Conservation (phyloP, 1,284 basidiomycete genomes). For the Sporisorium graminicola region DNA sequence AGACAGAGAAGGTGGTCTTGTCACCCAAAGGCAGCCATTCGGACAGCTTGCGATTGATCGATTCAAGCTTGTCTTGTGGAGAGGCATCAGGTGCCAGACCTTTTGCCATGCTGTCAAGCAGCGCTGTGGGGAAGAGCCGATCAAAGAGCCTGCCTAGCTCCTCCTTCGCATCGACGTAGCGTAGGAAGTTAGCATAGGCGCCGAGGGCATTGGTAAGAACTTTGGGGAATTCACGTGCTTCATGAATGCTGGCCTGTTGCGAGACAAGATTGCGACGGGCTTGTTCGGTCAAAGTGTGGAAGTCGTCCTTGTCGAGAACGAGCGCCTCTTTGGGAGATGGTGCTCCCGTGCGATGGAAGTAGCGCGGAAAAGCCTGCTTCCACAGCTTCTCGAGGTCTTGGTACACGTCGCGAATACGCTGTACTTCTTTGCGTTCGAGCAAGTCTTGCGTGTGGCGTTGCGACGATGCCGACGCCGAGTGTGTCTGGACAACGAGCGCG, state of each 20-base stretch:
- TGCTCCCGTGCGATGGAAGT: slow-evolving; percentile 16
- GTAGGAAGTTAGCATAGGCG: slow-evolving; percentile 23
- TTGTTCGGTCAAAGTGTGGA: slow-evolving; percentile 21
- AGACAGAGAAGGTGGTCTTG: slow-evolving; percentile 12
- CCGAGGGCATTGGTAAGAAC: slow-evolving; percentile 26
- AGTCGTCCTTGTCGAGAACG: slow-evolving; percentile 15
- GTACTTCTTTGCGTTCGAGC: slow-evolving; percentile 9
- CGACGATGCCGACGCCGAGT: neutral
- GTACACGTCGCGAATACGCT: slow-evolving; percentile 19
- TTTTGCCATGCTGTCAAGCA: slow-evolving; percentile 25
- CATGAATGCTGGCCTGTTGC: slow-evolving; percentile 35
- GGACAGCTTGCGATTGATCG: slow-evolving; percentile 29
- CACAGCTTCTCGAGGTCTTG: slow-evolving; percentile 38
- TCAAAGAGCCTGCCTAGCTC: slow-evolving; percentile 33
- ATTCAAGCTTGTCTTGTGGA: slow-evolving; percentile 42
- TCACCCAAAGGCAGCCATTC: slow-evolving; percentile 29
- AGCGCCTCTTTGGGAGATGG: slow-evolving; percentile 3
- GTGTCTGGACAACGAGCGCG: neutral
- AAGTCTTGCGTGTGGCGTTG: neutral
- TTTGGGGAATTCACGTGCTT: slow-evolving; percentile 27
- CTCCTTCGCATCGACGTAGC: neutral
- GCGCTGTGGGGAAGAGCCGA: slow-evolving; percentile 18
- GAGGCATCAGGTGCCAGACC: slow-evolving; percentile 19
- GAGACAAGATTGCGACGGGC: slow-evolving; percentile 41
- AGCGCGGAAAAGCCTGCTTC: slow-evolving; percentile 36